Base-by-base conservation (phyloP, 2,329 filamentous ascomycete species). In the Neofusicoccum cordaticola region DNA sequence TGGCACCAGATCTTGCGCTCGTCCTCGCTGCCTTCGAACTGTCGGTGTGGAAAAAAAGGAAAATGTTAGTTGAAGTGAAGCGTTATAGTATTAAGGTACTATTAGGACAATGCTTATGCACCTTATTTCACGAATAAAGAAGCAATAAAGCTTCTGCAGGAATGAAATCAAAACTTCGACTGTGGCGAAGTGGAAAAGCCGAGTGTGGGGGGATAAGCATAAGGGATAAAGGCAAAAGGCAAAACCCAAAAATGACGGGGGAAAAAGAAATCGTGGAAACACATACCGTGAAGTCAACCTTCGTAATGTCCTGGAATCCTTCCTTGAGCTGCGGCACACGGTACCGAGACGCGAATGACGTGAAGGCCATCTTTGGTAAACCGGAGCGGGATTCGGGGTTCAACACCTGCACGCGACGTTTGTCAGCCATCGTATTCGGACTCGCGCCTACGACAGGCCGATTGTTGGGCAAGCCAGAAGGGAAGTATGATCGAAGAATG, bases 311-410 rank as follows among this genome's bases (percentile, higher is more conserved):
- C 68, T 90, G 81, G 71, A 97, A 97, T 0, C 94, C 94, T 78
- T 99, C 95, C 12, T 85, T 83, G 1, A 85, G 66, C 44, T 83
- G 84, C 0, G 94, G 95, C 69, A 89, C 84, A 68, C 87, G 87
- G 77, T 91, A 95, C 62, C 91, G 85, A 8, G 88, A 86, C 15
- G 83, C 80, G 73, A 92, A 99, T 12, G 88, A 85, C 27, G 84
- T 87, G 75, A 97, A 98, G 0, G 95, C 94, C 67, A 95, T 82
- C 50, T 85, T 86, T 0, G 94, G 93, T 4, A 99, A 83, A 1
- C 86, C 83, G 0, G 83, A 80, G 67, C 95, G 85, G 27, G 86
- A 85, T 76, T 98, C 94, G 1, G 93, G 94, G 72, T 98, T 98
- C 79, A 93, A 83, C 82, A 89, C 12, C 61, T 63, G 27, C 37